A percentile compares a stretch with the other conserved stretches of the same genome.
phyloP scores from a whole-genome alignment of 2,329 filamentous ascomycete genomes.

The Metarhizium brunneum region DNA sequence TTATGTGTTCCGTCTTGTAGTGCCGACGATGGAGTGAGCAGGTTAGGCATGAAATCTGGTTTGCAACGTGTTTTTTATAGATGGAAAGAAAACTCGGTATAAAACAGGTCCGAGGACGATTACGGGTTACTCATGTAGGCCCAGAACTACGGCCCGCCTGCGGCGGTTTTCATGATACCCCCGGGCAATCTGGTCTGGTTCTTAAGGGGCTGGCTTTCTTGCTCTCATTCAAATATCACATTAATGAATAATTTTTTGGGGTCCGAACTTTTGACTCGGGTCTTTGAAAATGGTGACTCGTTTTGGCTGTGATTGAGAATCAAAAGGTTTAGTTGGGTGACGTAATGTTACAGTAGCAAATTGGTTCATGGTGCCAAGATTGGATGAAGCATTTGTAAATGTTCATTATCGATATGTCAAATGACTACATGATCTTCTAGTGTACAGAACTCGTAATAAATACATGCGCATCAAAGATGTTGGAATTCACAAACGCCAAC shows the following conservation, averaged over 20 bases:
- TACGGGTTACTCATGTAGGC: not conserved
- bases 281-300: not conserved
- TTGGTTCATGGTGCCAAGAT: not conserved
- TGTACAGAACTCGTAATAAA: not conserved
- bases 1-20: conserved; percentile 24
- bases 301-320: too few species aligned
- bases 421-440: not conserved
- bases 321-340: too few species aligned
- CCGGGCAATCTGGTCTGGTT: conserved; percentile 13
- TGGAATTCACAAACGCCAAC: not conserved
- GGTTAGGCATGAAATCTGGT: conserved; percentile 12
- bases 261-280: not conserved
- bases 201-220: conserved; percentile 18
- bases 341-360: too few species aligned
- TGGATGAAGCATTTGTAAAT: not conserved
- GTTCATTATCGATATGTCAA: not conserved
- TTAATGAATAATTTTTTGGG: conserved; percentile 16
- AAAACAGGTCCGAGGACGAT: not conserved
- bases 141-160: not conserved
- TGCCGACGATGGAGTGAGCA: conserved; percentile 21
- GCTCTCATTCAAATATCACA: conserved; percentile 20
- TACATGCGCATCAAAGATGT: not conserved
- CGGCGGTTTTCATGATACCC: conserved; percentile 14
- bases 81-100: not conserved
- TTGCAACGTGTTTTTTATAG: conserved; percentile 5